Conservation (phyloP, 768 basidiomycete species). For the Termitomyces sp. region DNA sequence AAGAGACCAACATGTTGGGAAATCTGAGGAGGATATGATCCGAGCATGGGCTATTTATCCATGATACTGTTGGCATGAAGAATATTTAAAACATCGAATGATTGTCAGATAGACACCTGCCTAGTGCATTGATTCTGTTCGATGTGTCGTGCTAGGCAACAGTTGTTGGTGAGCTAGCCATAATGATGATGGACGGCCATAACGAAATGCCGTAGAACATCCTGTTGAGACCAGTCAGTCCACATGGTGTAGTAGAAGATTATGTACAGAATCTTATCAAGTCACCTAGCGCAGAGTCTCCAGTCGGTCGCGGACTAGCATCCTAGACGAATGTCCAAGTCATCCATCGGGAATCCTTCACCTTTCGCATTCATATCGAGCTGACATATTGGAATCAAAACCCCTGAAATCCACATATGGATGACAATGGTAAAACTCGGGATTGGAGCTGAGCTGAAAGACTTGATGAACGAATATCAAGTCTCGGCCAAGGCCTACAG, state of each 20-base stretch:
- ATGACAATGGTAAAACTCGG: not conserved
- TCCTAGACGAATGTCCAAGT: not conserved
- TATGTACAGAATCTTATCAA: not conserved
- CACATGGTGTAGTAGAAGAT: not conserved
- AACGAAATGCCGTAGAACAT: not conserved
- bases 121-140: not conserved
- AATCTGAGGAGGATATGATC: not conserved
- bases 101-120: not conserved
- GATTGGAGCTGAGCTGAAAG: not conserved
- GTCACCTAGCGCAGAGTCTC: not conserved
- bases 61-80: not conserved
- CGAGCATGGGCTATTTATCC: not conserved
- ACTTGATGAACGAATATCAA: not conserved
- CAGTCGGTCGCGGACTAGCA: not conserved
- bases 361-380: not conserved
- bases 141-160: not conserved
- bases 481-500: not conserved
- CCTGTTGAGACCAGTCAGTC: not conserved
- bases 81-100: not conserved
- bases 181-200: not conserved
- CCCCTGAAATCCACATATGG: not conserved
- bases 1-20: conserved; percentile 6
- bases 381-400: not conserved
- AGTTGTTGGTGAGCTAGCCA: not conserved
- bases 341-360: not conserved